Base-by-base conservation (phyloP, 2,329 filamentous ascomycete species). In the Akanthomyces dipterigenus region DNA sequence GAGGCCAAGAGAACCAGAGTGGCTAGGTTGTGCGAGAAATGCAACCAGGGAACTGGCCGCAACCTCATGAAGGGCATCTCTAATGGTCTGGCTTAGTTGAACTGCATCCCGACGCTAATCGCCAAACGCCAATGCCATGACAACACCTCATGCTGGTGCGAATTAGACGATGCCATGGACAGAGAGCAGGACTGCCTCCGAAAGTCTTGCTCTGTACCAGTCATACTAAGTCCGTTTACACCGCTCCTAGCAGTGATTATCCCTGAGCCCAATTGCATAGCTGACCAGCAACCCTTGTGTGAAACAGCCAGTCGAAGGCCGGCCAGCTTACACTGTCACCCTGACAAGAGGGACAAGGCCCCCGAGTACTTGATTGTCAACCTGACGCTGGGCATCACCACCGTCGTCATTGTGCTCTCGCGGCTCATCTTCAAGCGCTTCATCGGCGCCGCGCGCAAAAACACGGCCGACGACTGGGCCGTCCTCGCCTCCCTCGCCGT, bases 381-480 rank as follows among this genome's bases (percentile, higher is more conserved):
- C 68, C 53, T 70, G 66, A 26, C 55, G 65, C 61, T 71, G 14
- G 70, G 67, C 36, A 67, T 67, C 1, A 69, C 76, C 12, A 70
- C 72, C 7, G 70, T 65, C 56, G 66, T 73, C 61, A 72, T 76
- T 59, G 67, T 75, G 22, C 63, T 72, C 8, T 63, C 75, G 31
- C 74, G 76, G 40, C 69, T 76, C 1, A 63, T 65, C 16, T 67
- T 64, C 42, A 67, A 64, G 45, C 67, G 73, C 22, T 67, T 75
- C 36, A 66, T 70, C 3, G 66, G 53, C 1, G 55, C 67, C 3
- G 71, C 67, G 5, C 71, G 70, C 38, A 63, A 66, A 1, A 70
- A 74, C 46, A 70, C 65, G 2, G 53, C 73, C 7, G 71, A 72
- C 62, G 70, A 73, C 62, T 70, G 67, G 66, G 65, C 67, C 43